A percentile compares a stretch with the other conserved stretches of the same genome.
phyloP scores from a whole-genome alignment of 169 alveolate genomes.

The Babesia sp. region DNA sequence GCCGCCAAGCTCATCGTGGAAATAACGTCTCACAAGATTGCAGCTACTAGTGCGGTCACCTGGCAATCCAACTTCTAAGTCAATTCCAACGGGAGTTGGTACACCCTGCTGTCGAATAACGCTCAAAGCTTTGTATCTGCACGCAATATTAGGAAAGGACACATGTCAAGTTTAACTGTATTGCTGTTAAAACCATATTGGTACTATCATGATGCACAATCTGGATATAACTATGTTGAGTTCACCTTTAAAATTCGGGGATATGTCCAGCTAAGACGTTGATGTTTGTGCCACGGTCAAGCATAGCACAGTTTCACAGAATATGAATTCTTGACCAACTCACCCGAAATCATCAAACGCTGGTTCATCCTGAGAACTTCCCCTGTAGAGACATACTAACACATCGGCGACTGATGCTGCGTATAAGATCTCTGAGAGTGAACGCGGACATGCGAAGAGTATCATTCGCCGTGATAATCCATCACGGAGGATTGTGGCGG shows the following conservation, averaged over 20 bases:
- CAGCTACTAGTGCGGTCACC: slow-evolving; percentile 62
- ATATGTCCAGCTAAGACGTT: too few relatives aligned
- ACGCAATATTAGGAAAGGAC: too few relatives aligned
- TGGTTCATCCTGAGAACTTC: slow-evolving; percentile 39
- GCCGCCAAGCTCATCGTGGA: slow-evolving; percentile 72
- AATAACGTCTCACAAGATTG: slow-evolving; percentile 68
- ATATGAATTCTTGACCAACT: slow-evolving; percentile 4
- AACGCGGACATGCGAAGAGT: slow-evolving; percentile 57
- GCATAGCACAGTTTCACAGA: neutral
- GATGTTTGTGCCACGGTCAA: too few relatives aligned
- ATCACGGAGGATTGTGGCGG: slow-evolving; percentile 29
- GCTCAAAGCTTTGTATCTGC: slow-evolving; percentile 69
- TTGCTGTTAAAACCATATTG: too few relatives aligned
- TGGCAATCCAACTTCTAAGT: slow-evolving; percentile 55
- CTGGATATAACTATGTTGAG: too few relatives aligned
- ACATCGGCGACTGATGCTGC: slow-evolving; percentile 66
- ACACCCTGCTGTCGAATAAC: slow-evolving; percentile 74
- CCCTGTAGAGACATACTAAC: slow-evolving; percentile 48
- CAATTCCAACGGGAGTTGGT: slow-evolving; percentile 76
- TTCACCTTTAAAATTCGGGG: too few relatives aligned
- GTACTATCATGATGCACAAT: too few relatives aligned
- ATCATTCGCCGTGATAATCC: slow-evolving; percentile 49
- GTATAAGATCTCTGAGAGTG: slow-evolving; percentile 39
- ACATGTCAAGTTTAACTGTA: too few relatives aligned
- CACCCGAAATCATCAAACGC: slow-evolving; percentile 69